Evolutionary conservation across 495 filamentous ascomycete genomes (phyloP).

Genomic region (Lineolata rhizophorae): DNA sequence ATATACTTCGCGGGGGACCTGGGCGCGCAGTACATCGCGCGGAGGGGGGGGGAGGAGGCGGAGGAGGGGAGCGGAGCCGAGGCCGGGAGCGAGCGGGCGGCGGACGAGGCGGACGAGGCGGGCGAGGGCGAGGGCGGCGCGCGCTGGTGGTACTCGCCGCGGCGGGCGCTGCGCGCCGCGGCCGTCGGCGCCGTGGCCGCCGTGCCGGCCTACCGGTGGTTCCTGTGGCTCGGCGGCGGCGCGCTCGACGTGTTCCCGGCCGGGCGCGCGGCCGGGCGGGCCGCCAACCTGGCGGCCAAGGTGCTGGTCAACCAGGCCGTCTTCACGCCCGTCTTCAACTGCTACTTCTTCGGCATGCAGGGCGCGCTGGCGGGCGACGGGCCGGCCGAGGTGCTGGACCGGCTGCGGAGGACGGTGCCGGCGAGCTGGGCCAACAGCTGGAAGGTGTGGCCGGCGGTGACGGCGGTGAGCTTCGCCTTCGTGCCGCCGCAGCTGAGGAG

Average conservation of each 20-base stretch:
- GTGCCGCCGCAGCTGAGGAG: constrained; percentile 55
- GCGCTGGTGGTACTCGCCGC: constrained; percentile 36
- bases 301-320: constrained; percentile 59
- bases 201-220: constrained; percentile 71
- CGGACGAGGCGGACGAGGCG: constrained; percentile 2
- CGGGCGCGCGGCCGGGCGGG: neutral
- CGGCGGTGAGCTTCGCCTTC: constrained; percentile 71
- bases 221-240: constrained; percentile 52
- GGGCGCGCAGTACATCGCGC: constrained; percentile 45
- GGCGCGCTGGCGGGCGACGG: constrained; percentile 35
- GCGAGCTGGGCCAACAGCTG: constrained; percentile 52
- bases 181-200: constrained; percentile 46
- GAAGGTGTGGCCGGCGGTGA: constrained; percentile 82
- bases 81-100: neutral
- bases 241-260: constrained; percentile 46
- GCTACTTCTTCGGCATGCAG: constrained; percentile 82
- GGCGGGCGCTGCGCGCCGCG: constrained; percentile 46
- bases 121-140: too few species aligned
- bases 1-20: constrained; percentile 68
- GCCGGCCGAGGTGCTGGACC: constrained; percentile 37
- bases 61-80: constrained; percentile 18
- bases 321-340: constrained; percentile 78
- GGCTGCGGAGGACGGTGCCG: constrained; percentile 55
- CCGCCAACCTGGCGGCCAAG: constrained; percentile 42
- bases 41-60: constrained; percentile 1